A percentile compares a stretch with the other conserved stretches of the same genome.
Evolutionary conservation across 768 basidiomycete genomes (phyloP).

Genomic region (Phanerochaete carnosa): DNA sequence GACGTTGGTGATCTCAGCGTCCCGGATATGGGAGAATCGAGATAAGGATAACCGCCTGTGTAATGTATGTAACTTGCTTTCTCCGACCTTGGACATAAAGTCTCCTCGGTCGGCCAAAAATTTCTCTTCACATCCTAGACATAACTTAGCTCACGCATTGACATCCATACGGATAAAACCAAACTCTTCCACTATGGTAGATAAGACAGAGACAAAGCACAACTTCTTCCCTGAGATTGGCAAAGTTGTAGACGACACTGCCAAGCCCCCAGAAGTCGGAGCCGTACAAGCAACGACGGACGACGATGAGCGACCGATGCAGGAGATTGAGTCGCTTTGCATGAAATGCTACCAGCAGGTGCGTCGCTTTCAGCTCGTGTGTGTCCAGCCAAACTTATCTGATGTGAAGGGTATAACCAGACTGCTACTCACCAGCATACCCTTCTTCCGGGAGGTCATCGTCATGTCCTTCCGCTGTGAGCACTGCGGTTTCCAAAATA

Average conservation of each 20-base stretch:
- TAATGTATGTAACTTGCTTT: neutral
- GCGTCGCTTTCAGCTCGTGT: slow-evolving; percentile 20
- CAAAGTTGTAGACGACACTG: slow-evolving; percentile 23
- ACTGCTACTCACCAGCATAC: slow-evolving; percentile 88
- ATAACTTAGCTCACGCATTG: neutral
- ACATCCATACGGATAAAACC: neutral
- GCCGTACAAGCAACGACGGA: slow-evolving; percentile 23
- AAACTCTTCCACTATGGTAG: neutral
- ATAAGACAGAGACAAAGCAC: slow-evolving; percentile 1
- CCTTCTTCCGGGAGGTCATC: slow-evolving; percentile 92
- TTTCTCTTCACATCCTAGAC: neutral
- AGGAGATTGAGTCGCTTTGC: slow-evolving; percentile 89
- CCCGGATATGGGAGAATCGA: neutral
- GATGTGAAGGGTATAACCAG: slow-evolving; percentile 74
- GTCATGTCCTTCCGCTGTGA: slow-evolving; percentile 97
- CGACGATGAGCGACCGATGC: slow-evolving; percentile 63
- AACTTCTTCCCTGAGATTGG: slow-evolving; percentile 29
- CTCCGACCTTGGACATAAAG: neutral
- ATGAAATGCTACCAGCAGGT: slow-evolving; percentile 94
- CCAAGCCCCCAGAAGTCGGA: slow-evolving; percentile 16
- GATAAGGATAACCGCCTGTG: neutral
- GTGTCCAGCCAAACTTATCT: neutral
- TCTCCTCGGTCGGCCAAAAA: neutral
- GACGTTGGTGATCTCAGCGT: too few species aligned
- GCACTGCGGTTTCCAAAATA: slow-evolving; percentile 85